Evolutionary conservation across 2,329 filamentous ascomycete species (phyloP).

Genomic region (Aspergillus thermomutatus): DNA sequence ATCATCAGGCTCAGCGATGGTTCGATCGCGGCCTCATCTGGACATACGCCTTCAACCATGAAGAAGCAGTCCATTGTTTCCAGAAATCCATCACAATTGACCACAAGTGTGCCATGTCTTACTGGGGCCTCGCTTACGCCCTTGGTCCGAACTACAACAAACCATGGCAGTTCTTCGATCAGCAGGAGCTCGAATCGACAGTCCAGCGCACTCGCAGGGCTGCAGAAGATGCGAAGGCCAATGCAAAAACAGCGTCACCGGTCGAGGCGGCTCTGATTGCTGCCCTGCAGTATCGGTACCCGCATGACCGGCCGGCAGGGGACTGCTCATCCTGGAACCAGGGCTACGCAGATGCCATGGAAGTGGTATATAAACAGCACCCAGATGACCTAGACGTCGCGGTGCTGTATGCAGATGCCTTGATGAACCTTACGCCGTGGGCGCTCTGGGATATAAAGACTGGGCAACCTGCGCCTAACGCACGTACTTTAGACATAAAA

Average conservation of each 20-base stretch:
- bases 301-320: slow-evolving; percentile 46
- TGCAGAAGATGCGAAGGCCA: slow-evolving; percentile 41
- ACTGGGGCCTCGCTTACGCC: slow-evolving; percentile 55
- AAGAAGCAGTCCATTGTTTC: slow-evolving; percentile 38
- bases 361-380: slow-evolving; percentile 51
- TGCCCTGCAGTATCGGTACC: slow-evolving; percentile 62
- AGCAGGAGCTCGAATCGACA: slow-evolving; percentile 51
- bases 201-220: slow-evolving; percentile 50
- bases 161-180: slow-evolving; percentile 69
- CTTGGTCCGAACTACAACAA: slow-evolving; percentile 78
- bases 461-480: slow-evolving; percentile 53
- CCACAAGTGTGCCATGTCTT: slow-evolving; percentile 36
- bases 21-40: slow-evolving; percentile 34
- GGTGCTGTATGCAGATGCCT: slow-evolving; percentile 60
- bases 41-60: slow-evolving; percentile 41
- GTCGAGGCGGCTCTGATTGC: slow-evolving; percentile 62
- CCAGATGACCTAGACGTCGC: slow-evolving; percentile 61
- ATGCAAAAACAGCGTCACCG: slow-evolving; percentile 38
- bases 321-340: slow-evolving; percentile 56
- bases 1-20: slow-evolving; percentile 29
- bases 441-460: slow-evolving; percentile 60
- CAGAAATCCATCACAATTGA: slow-evolving; percentile 33
- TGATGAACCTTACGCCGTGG: slow-evolving; percentile 67
- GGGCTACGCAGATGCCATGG: slow-evolving; percentile 62
- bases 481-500: slow-evolving; percentile 59